These are phyloP conservation scores for Solanum chacoense DNA, from an alignment of 305 asterid species.

Conservation along the genomic window DNA sequence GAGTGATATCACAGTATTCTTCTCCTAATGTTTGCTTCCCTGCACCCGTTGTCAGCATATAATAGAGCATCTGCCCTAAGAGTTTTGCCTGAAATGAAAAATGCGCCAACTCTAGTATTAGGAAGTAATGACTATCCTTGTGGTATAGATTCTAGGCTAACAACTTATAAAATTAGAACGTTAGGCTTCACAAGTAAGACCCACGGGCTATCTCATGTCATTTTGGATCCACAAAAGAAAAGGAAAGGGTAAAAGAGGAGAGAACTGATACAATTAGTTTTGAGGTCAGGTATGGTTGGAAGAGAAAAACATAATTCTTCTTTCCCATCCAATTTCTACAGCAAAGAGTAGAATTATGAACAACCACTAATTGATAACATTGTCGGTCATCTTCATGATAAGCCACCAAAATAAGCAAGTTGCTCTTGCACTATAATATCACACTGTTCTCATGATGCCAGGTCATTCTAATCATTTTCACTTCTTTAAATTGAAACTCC, in stretches of 20 bases:
- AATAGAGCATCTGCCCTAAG: constrained; percentile 95
- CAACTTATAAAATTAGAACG: neutral
- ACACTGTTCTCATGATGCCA: neutral
- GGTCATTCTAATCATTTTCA: neutral
- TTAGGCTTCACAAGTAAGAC: neutral
- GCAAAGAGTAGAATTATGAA: neutral
- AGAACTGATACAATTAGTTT: neutral
- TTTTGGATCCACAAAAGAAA: neutral
- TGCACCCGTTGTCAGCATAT: constrained; percentile 84
- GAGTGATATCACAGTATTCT: constrained; percentile 93
- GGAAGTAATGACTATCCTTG: neutral
- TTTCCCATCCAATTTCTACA: neutral
- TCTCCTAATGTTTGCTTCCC: constrained; percentile 97
- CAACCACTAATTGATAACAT: neutral
- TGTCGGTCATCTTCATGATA: neutral
- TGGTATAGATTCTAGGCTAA: neutral
- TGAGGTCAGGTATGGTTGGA: neutral
- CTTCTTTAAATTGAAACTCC: neutral
- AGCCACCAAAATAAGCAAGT: neutral
- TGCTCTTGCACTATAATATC: neutral
- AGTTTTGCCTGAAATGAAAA: constrained; percentile 63
- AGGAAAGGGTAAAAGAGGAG: neutral
- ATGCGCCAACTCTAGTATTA: neutral
- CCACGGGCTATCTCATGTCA: neutral
- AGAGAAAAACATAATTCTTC: neutral